phyloP scores from a whole-genome alignment of 306 rosid genomes.

The Albizia julibrissin region DNA sequence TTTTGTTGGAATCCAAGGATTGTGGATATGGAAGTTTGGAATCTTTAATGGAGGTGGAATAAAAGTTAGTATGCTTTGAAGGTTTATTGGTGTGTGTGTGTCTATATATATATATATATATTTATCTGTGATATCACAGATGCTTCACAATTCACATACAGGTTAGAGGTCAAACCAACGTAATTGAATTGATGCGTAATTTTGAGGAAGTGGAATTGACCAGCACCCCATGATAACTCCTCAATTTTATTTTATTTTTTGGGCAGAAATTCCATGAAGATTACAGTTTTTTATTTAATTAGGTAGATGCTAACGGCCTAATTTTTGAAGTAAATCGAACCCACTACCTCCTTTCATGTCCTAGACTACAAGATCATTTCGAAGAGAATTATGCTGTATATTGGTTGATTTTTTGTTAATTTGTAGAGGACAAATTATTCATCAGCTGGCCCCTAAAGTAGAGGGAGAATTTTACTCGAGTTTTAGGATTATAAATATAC shows the following conservation, averaged over 20 bases:
- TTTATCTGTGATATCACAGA: background rate
- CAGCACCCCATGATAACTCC: too few species aligned
- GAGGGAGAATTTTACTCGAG: background rate
- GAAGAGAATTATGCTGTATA: too few species aligned
- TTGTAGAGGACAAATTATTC: background rate
- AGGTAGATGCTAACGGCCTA: too few species aligned
- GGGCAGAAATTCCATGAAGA: too few species aligned
- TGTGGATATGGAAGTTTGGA: background rate
- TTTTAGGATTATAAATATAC: background rate
- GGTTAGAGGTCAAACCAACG: background rate
- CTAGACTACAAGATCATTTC: too few species aligned
- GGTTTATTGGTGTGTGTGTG: background rate
- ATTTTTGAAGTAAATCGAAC: too few species aligned
- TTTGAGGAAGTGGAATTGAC: background rate
- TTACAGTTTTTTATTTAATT: too few species aligned
- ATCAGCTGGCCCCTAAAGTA: background rate
- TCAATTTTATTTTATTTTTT: too few species aligned
- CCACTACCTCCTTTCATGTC: too few species aligned
- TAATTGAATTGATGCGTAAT: background rate
- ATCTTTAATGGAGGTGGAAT: background rate
- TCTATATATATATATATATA: background rate
- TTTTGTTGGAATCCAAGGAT: background rate
- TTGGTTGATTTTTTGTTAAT: background rate
- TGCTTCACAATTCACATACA: background rate
- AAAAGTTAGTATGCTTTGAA: background rate